These are phyloP conservation scores for Hypoxylon sp. DNA, from an alignment of 2,329 filamentous ascomycete species.

Conservation along the genomic window DNA sequence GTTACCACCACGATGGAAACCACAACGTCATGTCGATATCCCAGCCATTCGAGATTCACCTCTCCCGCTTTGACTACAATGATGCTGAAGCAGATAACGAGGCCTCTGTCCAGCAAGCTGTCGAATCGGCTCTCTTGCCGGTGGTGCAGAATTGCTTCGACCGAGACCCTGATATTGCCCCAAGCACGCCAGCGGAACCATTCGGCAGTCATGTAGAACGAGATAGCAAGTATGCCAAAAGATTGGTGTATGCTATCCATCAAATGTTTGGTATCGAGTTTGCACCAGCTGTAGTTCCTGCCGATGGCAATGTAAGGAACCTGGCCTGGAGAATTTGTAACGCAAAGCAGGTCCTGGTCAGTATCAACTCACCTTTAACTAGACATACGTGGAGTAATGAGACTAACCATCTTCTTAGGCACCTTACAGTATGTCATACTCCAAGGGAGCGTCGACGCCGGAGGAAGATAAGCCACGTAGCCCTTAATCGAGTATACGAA, in stretches of 20 bases:
- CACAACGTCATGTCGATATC: constrained; percentile 96
- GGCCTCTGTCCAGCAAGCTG: constrained; percentile 74
- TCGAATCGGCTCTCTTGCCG: constrained; percentile 84
- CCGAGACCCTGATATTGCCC: constrained; percentile 90
- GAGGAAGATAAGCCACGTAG: constrained; percentile 57
- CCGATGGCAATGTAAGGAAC: constrained; percentile 91
- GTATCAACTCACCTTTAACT: constrained; percentile 52
- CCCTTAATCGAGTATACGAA: constrained; percentile 10
- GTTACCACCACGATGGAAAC: constrained; percentile 93
- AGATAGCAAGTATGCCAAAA: constrained; percentile 88
- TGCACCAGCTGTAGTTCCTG: constrained; percentile 89
- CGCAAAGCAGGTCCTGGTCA: constrained; percentile 92
- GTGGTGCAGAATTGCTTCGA: constrained; percentile 94
- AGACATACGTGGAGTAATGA: constrained; percentile 34
- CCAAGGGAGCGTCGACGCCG: constrained; percentile 74
- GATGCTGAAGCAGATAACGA: constrained; percentile 80
- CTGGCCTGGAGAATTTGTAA: constrained; percentile 96
- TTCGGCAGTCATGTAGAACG: constrained; percentile 90
- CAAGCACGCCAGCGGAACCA: constrained; percentile 80
- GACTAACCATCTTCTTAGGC: constrained; percentile 63
- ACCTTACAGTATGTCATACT: constrained; percentile 79
- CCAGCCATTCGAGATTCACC: constrained; percentile 90
- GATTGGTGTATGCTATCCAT: constrained; percentile 93
- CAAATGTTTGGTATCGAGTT: constrained; percentile 99
- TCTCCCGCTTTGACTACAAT: constrained; percentile 83